Evolutionary conservation across 768 basidiomycete species (phyloP), one percentile per base, ranked within the genome.

Genomic region (Termitomyces sp.): DNA sequence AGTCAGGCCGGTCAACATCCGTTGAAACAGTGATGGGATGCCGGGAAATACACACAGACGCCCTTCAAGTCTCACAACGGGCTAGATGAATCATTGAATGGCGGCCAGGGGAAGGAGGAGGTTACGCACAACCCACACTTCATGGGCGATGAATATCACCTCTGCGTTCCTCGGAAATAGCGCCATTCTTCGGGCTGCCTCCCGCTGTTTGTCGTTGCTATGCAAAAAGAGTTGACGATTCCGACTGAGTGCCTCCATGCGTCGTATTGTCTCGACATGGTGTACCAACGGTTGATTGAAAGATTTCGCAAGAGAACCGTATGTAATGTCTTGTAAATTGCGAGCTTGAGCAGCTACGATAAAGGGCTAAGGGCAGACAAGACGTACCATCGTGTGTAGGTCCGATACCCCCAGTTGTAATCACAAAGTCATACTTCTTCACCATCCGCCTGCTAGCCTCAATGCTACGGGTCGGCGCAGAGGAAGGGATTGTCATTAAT

Each of bases 41-140:
- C 95, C 95, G 0, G 95, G 95, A 72, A 98, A 87, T 28, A 98
- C 77, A 71, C 92, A 96, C 16, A 97, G 77, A 73, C 91, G 95
- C 24, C 90, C 88, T 63, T 83, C 83, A 2, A 97, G 76, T 18
- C 93, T 80, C 0, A 96, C 86, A 13, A 97, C 91, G 26, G 94
- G 94, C 90, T 92, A 51, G 22, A 33, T 5, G 32, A 32, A 13
- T 18, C 13, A 63, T 33, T 13, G 47, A 2, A 56, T 52, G 60
- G 57, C 33, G 50, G 18, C 32, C 40, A 18, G 54, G 47, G 36
- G 49, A 36, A 53, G 40, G 50, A 54, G 6, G 55, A 51, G 50
- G 40, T 22, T 26, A 75, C 88, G 63, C 63, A 90, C 88, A 67
- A 95, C 94, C 91, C 92, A 97, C 54, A 94, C 76, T 60, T 93